Conservation (phyloP, 1,284 basidiomycete species). For the Pseudozyma pruni region DNA sequence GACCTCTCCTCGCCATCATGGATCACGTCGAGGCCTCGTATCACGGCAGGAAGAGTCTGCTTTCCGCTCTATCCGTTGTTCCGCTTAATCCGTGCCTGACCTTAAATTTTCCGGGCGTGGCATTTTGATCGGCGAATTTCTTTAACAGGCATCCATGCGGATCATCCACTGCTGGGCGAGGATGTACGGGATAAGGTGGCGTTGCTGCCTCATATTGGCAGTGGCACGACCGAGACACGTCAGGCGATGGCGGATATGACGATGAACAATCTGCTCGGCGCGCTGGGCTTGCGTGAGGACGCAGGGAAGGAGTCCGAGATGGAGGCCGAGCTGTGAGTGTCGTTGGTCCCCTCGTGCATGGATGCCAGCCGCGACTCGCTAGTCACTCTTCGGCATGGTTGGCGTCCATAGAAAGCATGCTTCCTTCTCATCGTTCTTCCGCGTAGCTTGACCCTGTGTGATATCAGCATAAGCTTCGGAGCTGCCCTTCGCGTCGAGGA, state of each 20-base stretch:
- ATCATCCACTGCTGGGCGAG: constrained; percentile 78
- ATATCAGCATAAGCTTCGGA: too few relatives aligned
- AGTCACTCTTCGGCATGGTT: too few relatives aligned
- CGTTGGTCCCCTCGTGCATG: too few relatives aligned
- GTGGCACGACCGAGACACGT: constrained; percentile 86
- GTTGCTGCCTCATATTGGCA: constrained; percentile 88
- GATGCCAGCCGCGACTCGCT: too few relatives aligned
- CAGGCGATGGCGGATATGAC: constrained; percentile 76
- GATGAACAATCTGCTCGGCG: constrained; percentile 56
- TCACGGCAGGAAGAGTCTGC: neutral
- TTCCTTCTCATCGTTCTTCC: too few relatives aligned
- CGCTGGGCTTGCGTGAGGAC: constrained; percentile 39
- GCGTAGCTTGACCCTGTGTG: too few relatives aligned
- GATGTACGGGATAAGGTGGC: constrained; percentile 73
- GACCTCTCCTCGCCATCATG: neutral
- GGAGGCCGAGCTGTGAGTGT: constrained; percentile 46
- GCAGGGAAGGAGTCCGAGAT: constrained; percentile 31
- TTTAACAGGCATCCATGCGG: constrained; percentile 72
- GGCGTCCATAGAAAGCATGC: too few relatives aligned
- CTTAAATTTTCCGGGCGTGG: too few relatives aligned
- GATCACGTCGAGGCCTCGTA: constrained; percentile 1
- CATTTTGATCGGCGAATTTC: neutral
- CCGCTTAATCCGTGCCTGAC: constrained; percentile 11
- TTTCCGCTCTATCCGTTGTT: constrained; percentile 6
- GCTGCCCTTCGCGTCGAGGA: too few relatives aligned